Base-by-base conservation (phyloP, 2,329 filamentous ascomycete genomes). In the Cercospora zeina region DNA sequence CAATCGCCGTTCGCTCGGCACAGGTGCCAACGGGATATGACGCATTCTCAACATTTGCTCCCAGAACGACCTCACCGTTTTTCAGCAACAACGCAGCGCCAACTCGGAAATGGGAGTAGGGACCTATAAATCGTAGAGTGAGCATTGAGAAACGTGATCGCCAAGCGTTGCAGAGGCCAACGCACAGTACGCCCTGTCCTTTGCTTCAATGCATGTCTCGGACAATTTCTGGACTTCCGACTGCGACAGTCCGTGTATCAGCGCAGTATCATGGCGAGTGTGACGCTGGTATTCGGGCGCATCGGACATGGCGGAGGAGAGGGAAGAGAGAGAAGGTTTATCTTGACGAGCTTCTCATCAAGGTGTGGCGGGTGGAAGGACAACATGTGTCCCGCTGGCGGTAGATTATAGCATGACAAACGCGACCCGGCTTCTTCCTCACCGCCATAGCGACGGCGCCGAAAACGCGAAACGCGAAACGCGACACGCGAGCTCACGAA, bases 1-100 rank as follows among this genome's bases (percentile, higher is more conserved):
- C 89, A 68, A 97, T 82, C 1, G 91, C 92, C n/a, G 93, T 90
- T 62, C 93, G 83, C 82, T 99, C 95, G 13, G 95, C 95, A 76
- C 95, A 97, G 2, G 90, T 96, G n/a, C 91, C 91, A 5, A 97
- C 93, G 0, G 95, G 93, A 74, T 96, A 97, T 30, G 89, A 82
- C 1, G 91, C 93, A 74, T 97, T 97, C 79, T 99, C 95, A 65
- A 97, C 87, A 74, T 96, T 96, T 65, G 90, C 92, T 59, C 95
- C 95, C 50, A 69, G 65, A 3, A 83, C 80, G 61, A 92, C 82
- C 68, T 82, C 62, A 27, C 74, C 74, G 45, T 68, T 69, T 19
- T 67, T 69, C 33, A 85, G 82, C 65, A 97, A 86, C 64, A 97
- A 78, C 34, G 89, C 87, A 54, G 90, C 88, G 65, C 95, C 95